Conservation (phyloP, 2,329 filamentous ascomycete genomes). For the Chrysoporthe deuterocubensis region DNA sequence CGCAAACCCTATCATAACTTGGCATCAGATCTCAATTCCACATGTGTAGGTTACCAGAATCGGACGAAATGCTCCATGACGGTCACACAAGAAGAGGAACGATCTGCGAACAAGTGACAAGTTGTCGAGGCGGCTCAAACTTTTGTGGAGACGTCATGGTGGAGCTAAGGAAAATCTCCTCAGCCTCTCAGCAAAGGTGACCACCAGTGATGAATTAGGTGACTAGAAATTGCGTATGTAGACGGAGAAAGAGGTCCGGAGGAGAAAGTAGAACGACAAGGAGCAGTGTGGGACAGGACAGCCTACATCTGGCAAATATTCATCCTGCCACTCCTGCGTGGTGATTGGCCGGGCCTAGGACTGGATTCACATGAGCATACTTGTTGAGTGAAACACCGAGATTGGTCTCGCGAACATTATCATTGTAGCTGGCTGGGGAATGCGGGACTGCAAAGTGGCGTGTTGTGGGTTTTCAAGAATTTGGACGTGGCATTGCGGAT, state of each 20-base stretch:
- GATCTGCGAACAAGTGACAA: background rate
- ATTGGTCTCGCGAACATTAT: background rate
- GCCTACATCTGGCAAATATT: background rate
- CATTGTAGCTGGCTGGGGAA: background rate
- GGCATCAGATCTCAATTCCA: background rate
- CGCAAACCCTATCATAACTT: background rate
- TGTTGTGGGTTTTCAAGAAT: background rate
- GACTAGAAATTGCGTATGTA: background rate
- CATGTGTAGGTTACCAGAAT: background rate
- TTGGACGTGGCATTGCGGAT: background rate
- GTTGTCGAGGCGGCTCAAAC: slow-evolving; percentile 9
- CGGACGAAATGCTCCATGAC: slow-evolving; percentile 9
- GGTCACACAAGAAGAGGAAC: background rate
- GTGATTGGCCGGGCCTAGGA: background rate
- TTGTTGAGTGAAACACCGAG: background rate
- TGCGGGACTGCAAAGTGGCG: background rate
- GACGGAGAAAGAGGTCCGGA: slow-evolving; percentile 7
- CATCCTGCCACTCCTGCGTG: background rate
- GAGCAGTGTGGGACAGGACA: background rate
- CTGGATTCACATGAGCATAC: background rate
- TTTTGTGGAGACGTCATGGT: slow-evolving; percentile 9
- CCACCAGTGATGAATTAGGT: background rate
- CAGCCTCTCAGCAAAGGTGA: background rate
- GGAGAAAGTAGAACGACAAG: background rate
- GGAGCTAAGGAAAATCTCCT: slow-evolving; percentile 1